Base-by-base conservation (phyloP, 2,329 filamentous ascomycete species). In the Monosporascus sp. region DNA sequence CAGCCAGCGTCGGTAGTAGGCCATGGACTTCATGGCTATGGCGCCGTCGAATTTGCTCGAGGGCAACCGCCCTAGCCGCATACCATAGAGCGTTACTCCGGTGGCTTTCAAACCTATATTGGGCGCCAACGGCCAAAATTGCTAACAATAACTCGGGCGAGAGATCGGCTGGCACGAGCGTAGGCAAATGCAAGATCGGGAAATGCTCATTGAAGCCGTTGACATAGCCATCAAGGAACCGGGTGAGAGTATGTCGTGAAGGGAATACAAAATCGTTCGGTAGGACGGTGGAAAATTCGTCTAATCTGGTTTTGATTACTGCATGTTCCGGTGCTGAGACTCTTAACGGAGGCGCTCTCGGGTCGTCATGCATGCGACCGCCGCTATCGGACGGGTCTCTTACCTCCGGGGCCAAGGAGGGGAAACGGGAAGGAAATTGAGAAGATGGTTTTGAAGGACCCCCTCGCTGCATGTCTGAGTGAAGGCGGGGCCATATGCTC, bases 181-280 rank as follows among this genome's bases (percentile, higher is more conserved):
- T 89, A 0, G 87, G 83, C 5, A 88, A 71, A 64, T 91, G 87
- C 27, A 90, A 72, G 56, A 90, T 78, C 0, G 79, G 79, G 0
- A 81, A 64, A 55, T 80, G 76, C 50, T 80, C 77, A 52, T 82
- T 78, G 54, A 90, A 88, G 0, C 86, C 85, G 54, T 79, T 82
- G 51, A 88, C 80, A 61, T 88, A 90, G 1, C 85, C 86, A 54
- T 87, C 85, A 34, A 90, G 69, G 57, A 89, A 90, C 36, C 87
- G 73, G 3, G 83, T 85, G 27, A 90, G 66, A 0, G 87, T 87
- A 59, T 88, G 80, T 3, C 86, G 79, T 5, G 86, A 88, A 1
- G 87, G 86, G 49, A 90, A 81, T 3, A 83, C 77, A 59, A 90
- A 90, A 59, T 84, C 82, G 50, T 71, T 73, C 0, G 84, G 81